Evolutionary conservation across 139 green algal genomes (phyloP).

Genomic region (Closterium sp.): DNA sequence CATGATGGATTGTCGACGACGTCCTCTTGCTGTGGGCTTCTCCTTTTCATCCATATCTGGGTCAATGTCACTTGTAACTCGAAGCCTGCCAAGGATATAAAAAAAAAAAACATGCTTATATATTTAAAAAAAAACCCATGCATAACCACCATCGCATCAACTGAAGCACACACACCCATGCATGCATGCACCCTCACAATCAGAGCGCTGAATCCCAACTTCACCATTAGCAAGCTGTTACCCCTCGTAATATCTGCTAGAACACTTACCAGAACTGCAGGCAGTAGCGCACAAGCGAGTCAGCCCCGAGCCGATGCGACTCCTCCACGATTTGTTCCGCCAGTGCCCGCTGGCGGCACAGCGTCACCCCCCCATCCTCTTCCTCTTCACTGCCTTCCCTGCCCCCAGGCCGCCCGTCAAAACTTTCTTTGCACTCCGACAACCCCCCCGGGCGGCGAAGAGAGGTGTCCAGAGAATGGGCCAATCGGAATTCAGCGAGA

Average conservation of each 20-base stretch:
- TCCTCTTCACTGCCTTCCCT: not conserved
- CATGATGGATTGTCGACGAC: not conserved
- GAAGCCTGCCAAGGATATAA: not conserved
- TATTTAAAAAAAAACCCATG: too few species aligned
- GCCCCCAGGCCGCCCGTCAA: too few species aligned
- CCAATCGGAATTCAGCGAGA: constrained; percentile 29
- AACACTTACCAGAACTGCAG: constrained; percentile 14
- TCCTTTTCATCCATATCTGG: not conserved
- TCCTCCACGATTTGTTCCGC: not conserved
- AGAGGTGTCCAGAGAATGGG: not conserved
- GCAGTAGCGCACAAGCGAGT: not conserved
- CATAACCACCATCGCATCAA: too few species aligned
- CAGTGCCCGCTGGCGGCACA: not conserved
- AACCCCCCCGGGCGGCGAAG: not conserved
- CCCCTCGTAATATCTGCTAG: too few species aligned
- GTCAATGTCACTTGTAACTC: not conserved
- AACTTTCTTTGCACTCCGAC: not conserved
- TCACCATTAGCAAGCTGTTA: not conserved
- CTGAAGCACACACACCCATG: too few species aligned
- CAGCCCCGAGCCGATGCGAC: not conserved
- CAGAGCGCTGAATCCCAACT: too few species aligned
- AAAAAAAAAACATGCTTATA: too few species aligned
- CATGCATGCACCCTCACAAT: too few species aligned
- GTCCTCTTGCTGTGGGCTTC: not conserved
- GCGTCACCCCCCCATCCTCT: not conserved